phyloP scores from a whole-genome alignment of 2,329 filamentous ascomycete species.

The Fusarium incarnatum region DNA sequence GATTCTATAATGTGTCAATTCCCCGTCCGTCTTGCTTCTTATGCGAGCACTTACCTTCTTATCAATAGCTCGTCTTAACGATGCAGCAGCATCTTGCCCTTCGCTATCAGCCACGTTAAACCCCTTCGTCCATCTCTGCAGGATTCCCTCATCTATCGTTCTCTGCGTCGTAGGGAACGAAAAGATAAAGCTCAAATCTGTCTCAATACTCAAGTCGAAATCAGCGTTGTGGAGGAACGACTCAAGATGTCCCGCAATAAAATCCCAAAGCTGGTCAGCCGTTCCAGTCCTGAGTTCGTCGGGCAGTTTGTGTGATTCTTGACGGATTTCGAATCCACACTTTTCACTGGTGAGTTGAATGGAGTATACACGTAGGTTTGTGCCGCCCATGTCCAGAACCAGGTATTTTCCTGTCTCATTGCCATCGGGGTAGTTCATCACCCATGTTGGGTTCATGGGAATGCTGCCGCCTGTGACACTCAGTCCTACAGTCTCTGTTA shows the following conservation, averaged over 20 bases:
- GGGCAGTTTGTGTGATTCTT: conserved; percentile 2
- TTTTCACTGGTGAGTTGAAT: background rate
- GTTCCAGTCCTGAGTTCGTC: background rate
- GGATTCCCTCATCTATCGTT: conserved; percentile 89
- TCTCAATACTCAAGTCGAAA: background rate
- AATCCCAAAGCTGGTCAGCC: conserved; percentile 9
- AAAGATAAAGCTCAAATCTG: conserved; percentile 80
- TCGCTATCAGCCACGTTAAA: conserved; percentile 95
- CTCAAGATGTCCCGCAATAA: background rate
- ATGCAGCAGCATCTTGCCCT: conserved; percentile 87
- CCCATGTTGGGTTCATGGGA: conserved; percentile 24
- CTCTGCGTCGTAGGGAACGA: conserved; percentile 94
- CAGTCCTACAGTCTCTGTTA: background rate
- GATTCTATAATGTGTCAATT: conserved; percentile 64
- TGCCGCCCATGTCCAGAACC: conserved; percentile 4
- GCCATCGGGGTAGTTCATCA: conserved; percentile 11
- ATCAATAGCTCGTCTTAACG: conserved; percentile 81
- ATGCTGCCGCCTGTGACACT: conserved; percentile 4
- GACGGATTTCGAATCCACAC: background rate
- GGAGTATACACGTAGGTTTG: conserved; percentile 4
- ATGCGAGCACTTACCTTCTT: conserved; percentile 56
- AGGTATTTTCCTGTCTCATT: conserved; percentile 6
- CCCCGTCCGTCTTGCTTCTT: too few species aligned
- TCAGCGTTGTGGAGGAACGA: background rate
- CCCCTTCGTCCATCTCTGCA: conserved; percentile 97